phyloP scores from a whole-genome alignment of 2,329 filamentous ascomycete genomes.

The Domatiomyces globalis region DNA sequence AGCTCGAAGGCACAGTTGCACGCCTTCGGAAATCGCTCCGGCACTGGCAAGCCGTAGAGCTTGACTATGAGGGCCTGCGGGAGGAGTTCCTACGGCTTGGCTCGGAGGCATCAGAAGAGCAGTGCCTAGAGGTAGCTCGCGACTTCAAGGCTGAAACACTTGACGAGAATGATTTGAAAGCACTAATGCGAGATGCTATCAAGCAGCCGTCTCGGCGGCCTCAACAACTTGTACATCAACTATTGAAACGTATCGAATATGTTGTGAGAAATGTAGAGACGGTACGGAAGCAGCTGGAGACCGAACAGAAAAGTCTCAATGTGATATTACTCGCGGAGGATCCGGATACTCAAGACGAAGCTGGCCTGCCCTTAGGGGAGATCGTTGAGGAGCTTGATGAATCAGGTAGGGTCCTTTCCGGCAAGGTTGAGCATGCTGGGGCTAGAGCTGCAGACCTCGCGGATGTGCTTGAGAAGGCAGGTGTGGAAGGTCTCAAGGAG shows the following conservation, averaged over 20 bases:
- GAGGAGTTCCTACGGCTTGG: conserved; percentile 56
- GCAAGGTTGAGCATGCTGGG: conserved; percentile 51
- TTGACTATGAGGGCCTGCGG: conserved; percentile 79
- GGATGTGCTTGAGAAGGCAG: conserved; percentile 63
- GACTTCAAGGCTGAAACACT: conserved; percentile 34
- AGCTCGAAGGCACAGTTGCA: conserved; percentile 61
- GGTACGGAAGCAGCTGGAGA: conserved; percentile 57
- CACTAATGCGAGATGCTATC: conserved; percentile 34
- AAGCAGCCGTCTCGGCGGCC: conserved; percentile 37
- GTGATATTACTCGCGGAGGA: conserved; percentile 47
- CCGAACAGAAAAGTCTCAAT: conserved; percentile 55
- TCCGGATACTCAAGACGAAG: conserved; percentile 50
- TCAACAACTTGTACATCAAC: conserved; percentile 49
- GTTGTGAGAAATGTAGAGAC: conserved; percentile 66
- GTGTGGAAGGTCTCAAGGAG: conserved; percentile 39
- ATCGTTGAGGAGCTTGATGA: conserved; percentile 89
- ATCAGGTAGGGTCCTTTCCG: conserved; percentile 66
- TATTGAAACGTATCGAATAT: conserved; percentile 73
- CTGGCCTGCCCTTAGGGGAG: conserved; percentile 67
- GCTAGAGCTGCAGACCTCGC: conserved; percentile 53
- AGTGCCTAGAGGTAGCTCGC: conserved; percentile 36
- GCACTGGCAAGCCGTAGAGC: conserved; percentile 83
- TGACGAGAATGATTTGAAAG: conserved; percentile 39
- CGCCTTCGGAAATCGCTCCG: conserved; percentile 62
- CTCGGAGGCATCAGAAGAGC: conserved; percentile 35